These are phyloP conservation scores for Stereum hirsutum DNA, from an alignment of 1,284 basidiomycete species.

Conservation along the genomic window DNA sequence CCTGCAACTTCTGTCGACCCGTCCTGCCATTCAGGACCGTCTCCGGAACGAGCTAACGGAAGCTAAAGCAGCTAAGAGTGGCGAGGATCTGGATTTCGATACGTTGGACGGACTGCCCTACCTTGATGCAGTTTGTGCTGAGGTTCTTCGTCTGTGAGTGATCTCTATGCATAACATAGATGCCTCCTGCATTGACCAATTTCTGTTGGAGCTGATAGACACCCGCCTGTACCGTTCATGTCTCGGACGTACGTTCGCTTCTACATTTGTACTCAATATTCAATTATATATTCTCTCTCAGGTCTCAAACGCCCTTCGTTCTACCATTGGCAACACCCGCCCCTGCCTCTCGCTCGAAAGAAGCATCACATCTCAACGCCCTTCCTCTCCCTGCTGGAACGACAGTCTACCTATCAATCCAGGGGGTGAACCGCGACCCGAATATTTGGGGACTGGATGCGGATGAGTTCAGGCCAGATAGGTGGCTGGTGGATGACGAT, in stretches of 20 bases:
- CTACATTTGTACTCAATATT: not conserved
- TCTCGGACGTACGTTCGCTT: constrained; percentile 27
- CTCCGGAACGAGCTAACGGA: not conserved
- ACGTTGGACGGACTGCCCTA: not conserved
- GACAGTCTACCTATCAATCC: constrained; percentile 11
- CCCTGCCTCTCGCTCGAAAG: constrained; percentile 6
- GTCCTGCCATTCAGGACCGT: not conserved
- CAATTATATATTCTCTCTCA: no score
- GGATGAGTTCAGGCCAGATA: constrained; percentile 14
- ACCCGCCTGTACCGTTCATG: constrained; percentile 36
- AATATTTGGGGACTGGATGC: constrained; percentile 9
- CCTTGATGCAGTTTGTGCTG: constrained; percentile 36
- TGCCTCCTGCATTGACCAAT: no score
- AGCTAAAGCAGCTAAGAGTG: not conserved
- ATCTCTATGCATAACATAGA: no score
- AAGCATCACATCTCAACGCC: constrained; percentile 5
- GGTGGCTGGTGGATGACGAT: no score
- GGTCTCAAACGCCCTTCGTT: no score
- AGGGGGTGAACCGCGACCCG: constrained; percentile 12
- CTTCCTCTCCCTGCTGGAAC: constrained; percentile 12
- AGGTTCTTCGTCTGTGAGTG: constrained; percentile 38
- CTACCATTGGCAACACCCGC: constrained; percentile 12
- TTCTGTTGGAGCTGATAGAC: no score
- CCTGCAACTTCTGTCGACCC: not conserved
- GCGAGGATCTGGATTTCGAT: not conserved